phyloP scores from a whole-genome alignment of 345 rosid species.

The Brassica cretica region DNA sequence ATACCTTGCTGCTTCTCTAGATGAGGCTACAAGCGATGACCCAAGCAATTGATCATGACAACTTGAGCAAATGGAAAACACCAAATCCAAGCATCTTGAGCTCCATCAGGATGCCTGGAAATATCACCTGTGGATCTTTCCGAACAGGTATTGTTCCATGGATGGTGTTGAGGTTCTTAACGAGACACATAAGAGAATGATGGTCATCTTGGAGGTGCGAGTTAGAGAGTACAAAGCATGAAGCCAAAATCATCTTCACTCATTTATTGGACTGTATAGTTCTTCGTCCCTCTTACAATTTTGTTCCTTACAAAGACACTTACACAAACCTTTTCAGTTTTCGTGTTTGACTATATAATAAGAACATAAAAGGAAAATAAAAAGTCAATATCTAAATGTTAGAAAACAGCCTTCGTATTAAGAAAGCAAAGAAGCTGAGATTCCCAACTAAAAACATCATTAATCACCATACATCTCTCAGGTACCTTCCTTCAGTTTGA shows the following conservation, averaged over 20 bases:
- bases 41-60: constrained; percentile 36
- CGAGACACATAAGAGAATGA: constrained; percentile 2
- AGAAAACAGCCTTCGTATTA: constrained; percentile 3
- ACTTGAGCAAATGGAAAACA: constrained; percentile 3
- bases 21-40: constrained; percentile 50
- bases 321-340: constrained; percentile 24
- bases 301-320: constrained; percentile 13
- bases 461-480: constrained; percentile 77
- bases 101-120: background rate
- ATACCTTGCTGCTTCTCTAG: constrained; percentile 75
- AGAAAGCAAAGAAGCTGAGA: constrained; percentile 5
- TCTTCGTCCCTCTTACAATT: background rate
- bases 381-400: constrained; percentile 25
- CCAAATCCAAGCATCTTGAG: constrained; percentile 10
- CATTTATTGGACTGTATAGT: background rate
- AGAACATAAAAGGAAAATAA: background rate
- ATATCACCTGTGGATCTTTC: background rate
- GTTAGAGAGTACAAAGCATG: background rate
- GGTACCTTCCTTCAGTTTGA: constrained; percentile 70
- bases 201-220: background rate
- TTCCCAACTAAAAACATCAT: constrained; percentile 4
- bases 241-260: background rate
- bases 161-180: background rate
- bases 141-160: constrained; percentile 10
- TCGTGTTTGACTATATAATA: constrained; percentile 23